Evolutionary conservation across 257 asterid species (phyloP).

Genomic region (Przewalskia tangutica): DNA sequence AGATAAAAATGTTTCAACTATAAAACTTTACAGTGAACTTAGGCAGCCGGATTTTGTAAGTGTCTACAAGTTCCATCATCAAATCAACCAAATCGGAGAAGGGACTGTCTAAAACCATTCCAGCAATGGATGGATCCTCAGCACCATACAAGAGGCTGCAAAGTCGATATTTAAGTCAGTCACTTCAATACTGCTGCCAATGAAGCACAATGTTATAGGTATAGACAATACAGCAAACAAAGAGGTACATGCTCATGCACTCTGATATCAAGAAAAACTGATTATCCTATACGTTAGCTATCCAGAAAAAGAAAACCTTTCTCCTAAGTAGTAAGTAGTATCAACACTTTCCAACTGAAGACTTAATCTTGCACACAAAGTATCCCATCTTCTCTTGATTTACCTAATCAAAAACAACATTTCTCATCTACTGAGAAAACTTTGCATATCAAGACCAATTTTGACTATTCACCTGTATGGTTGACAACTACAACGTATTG

Average conservation of each 20-base stretch:
- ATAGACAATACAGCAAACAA: background rate
- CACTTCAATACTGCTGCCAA: background rate
- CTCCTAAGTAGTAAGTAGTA: background rate
- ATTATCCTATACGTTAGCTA: background rate
- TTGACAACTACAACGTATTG: background rate
- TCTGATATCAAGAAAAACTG: background rate
- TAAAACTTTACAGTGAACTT: slow-evolving; percentile 67
- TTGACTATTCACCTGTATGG: background rate
- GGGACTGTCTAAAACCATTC: slow-evolving; percentile 96
- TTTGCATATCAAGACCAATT: background rate
- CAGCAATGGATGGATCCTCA: slow-evolving; percentile 98
- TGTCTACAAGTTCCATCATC: slow-evolving; percentile 96
- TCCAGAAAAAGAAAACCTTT: background rate
- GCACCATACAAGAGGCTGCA: slow-evolving; percentile 92
- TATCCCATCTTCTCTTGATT: background rate
- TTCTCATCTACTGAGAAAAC: background rate
- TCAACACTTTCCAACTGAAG: background rate
- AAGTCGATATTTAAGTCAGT: slow-evolving; percentile 13
- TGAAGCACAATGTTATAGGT: background rate
- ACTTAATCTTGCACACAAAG: background rate
- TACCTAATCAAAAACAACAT: background rate
- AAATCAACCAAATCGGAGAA: slow-evolving; percentile 89
- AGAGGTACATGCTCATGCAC: background rate
- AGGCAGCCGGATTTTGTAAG: slow-evolving; percentile 81
- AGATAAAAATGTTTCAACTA: background rate